Conservation (phyloP, 2,329 filamentous ascomycete species). For the Ophiostoma quercus region DNA sequence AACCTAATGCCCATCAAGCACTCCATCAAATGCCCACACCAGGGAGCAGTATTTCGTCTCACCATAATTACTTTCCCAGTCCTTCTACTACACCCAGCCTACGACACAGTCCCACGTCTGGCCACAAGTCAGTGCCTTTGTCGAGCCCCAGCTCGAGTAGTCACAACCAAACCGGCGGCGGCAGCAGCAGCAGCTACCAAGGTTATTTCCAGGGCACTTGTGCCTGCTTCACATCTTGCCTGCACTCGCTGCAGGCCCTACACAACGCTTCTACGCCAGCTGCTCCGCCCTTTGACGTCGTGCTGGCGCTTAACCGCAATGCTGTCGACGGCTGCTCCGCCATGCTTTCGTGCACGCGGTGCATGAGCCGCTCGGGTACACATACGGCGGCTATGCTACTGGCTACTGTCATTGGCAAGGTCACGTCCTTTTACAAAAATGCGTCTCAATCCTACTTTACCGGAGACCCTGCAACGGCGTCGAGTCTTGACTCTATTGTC, state of each 20-base stretch:
- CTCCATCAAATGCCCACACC: conserved; percentile 34
- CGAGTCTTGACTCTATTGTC: neutral
- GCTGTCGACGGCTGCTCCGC: conserved; percentile 46
- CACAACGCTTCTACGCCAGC: conserved; percentile 37
- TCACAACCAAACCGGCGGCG: neutral
- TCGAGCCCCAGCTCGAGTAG: neutral
- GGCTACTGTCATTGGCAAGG: conserved; percentile 46
- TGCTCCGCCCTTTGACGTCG: conserved; percentile 41
- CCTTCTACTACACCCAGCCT: conserved; percentile 38
- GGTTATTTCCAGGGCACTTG: conserved; percentile 32
- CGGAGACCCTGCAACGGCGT: neutral
- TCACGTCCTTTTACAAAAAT: conserved; percentile 44
- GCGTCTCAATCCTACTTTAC: conserved; percentile 30
- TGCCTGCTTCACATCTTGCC: conserved; percentile 44
- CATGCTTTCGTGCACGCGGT: conserved; percentile 44
- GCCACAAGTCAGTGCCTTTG: conserved; percentile 32
- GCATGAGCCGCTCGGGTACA: conserved; percentile 41
- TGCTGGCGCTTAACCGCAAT: conserved; percentile 43
- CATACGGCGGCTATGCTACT: conserved; percentile 46
- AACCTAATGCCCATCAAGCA: neutral
- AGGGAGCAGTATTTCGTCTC: conserved; percentile 32
- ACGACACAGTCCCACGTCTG: conserved; percentile 30
- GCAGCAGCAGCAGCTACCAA: neutral
- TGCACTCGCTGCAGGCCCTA: conserved; percentile 44
- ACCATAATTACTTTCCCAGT: conserved; percentile 37